phyloP scores from a whole-genome alignment of 225 moss, liverwort and hornwort genomes.

The Straminergon stramineum region DNA sequence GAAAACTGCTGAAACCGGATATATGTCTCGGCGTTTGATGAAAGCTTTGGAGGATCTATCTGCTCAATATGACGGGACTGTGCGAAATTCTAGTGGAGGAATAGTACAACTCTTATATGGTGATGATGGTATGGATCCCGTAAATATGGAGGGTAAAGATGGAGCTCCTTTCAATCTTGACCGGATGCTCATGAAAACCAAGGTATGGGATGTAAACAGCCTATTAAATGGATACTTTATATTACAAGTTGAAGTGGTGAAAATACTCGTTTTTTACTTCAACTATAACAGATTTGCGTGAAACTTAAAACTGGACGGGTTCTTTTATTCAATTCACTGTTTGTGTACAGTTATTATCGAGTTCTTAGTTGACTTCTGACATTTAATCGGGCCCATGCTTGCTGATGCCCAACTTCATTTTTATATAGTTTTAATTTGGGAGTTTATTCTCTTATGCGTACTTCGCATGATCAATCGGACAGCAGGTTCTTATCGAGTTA shows the following conservation, averaged over 20 bases:
- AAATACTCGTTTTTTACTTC: not conserved
- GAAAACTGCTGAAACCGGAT: slow-evolving; percentile 99
- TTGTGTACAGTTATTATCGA: not conserved
- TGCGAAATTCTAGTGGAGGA: slow-evolving; percentile 91
- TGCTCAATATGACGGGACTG: slow-evolving; percentile 97
- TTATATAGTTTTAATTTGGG: not conserved
- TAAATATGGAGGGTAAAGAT: slow-evolving; percentile 98
- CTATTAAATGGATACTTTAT: not conserved
- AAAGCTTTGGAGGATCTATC: slow-evolving; percentile 98
- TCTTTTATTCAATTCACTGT: not conserved
- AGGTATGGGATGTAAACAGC: slow-evolving; percentile 29
- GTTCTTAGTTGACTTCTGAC: not conserved
- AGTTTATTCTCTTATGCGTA: not conserved
- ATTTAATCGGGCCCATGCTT: not conserved
- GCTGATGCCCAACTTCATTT: not conserved
- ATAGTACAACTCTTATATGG: slow-evolving; percentile 96
- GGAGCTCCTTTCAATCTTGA: slow-evolving; percentile 87
- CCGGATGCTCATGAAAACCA: slow-evolving; percentile 75
- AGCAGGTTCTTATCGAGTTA: not conserved
- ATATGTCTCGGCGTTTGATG: slow-evolving; percentile 98
- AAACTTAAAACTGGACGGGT: not conserved
- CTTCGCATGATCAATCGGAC: not conserved
- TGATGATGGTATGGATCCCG: slow-evolving; percentile 98
- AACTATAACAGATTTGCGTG: not conserved
- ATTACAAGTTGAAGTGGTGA: not conserved